Conservation (phyloP, 345 rosid species). For the Aurinia saxatilis region DNA sequence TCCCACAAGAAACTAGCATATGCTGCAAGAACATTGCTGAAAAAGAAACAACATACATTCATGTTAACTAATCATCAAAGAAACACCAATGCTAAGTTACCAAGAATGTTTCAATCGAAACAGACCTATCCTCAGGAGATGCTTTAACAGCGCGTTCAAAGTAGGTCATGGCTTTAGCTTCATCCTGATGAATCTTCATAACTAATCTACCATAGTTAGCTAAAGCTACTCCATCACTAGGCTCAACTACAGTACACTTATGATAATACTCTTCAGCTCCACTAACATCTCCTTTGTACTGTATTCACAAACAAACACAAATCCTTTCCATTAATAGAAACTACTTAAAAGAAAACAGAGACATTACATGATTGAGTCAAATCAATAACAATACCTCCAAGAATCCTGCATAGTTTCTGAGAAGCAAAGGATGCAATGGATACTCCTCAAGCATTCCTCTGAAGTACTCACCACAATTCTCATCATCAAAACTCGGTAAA, state of each 20-base stretch:
- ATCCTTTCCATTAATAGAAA: conserved; percentile 1
- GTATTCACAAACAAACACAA: background rate
- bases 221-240: conserved; percentile 49
- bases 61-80: background rate
- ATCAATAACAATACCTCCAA: conserved; percentile 44
- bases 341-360: background rate
- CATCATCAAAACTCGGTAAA: conserved; percentile 35
- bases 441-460: conserved; percentile 56
- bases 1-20: conserved; percentile 93
- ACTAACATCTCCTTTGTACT: conserved; percentile 66
- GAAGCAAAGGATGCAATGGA: conserved; percentile 67
- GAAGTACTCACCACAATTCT: conserved; percentile 39
- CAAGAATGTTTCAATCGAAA: background rate
- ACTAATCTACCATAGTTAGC: conserved; percentile 55
- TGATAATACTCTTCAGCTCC: conserved; percentile 69
- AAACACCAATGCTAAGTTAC: background rate
- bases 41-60: background rate
- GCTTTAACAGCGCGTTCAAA: conserved; percentile 58
- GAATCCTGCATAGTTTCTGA: conserved; percentile 61
- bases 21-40: conserved; percentile 67
- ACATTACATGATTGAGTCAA: background rate
- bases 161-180: conserved; percentile 46
- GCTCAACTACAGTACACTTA: conserved; percentile 58
- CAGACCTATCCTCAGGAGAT: conserved; percentile 64
- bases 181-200: conserved; percentile 65